Evolutionary conservation across 2,329 filamentous ascomycete species (phyloP).

Genomic region (Escovopsis sp.): DNA sequence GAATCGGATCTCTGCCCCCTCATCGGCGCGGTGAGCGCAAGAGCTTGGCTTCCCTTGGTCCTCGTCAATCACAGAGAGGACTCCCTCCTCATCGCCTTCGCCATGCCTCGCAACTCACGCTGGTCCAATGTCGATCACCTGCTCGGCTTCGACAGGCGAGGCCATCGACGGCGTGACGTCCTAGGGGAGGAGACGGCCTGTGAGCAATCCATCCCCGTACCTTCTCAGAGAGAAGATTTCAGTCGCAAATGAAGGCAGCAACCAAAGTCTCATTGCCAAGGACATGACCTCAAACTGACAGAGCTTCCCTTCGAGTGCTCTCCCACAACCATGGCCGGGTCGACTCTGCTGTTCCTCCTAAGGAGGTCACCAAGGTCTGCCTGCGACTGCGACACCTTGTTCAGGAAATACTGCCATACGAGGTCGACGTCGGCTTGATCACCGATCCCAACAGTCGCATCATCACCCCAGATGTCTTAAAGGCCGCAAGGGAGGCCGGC

Average conservation of each 20-base stretch:
- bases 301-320: constrained; percentile 36
- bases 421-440: constrained; percentile 62
- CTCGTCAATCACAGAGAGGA: no score
- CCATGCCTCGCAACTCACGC: constrained; percentile 7
- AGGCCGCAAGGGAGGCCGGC: constrained; percentile 70
- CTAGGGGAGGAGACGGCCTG: constrained; percentile 30
- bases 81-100: background rate
- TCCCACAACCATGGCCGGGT: constrained; percentile 45
- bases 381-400: constrained; percentile 83
- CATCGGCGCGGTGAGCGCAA: background rate
- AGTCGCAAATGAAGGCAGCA: no score
- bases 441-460: constrained; percentile 71
- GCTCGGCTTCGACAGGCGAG: constrained; percentile 13
- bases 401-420: constrained; percentile 79
- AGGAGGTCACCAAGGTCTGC: constrained; percentile 77
- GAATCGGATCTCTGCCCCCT: no score
- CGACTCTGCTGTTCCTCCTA: constrained; percentile 54
- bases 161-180: constrained; percentile 17
- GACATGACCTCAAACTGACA: constrained; percentile 1
- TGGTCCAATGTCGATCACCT: constrained; percentile 19
- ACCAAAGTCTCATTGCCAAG: background rate
- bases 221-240: background rate
- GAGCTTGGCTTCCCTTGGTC: background rate
- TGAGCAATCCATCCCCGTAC: constrained; percentile 14
- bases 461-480: constrained; percentile 66